Conservation (phyloP, 1,284 basidiomycete species). For the Ceratobasidium theobromae region DNA sequence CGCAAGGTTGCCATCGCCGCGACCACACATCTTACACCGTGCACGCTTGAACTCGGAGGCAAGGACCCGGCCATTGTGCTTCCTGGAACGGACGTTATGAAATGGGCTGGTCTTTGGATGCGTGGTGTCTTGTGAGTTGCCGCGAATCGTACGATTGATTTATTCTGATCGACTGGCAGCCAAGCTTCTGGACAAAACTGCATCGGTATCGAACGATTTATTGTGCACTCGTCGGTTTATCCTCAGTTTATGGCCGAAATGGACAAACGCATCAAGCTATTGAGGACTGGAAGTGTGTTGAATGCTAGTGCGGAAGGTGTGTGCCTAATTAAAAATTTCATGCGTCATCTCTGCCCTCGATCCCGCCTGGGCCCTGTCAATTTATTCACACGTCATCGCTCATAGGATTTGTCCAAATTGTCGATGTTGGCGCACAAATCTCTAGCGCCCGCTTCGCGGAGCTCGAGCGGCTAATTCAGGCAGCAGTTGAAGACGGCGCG, state of each 20-base stretch:
- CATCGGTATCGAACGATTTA: slow-evolving; percentile 90
- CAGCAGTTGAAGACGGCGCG: slow-evolving; percentile 75
- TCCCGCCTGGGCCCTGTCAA: neutral
- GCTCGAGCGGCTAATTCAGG: slow-evolving; percentile 68
- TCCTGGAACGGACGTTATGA: slow-evolving; percentile 67
- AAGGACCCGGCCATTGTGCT: slow-evolving; percentile 80
- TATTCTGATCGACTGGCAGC: slow-evolving; percentile 47
- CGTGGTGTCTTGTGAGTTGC: slow-evolving; percentile 78
- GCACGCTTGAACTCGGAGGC: slow-evolving; percentile 87
- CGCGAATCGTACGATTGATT: neutral
- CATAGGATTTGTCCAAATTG: slow-evolving; percentile 60
- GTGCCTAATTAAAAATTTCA: neutral
- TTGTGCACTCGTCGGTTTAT: slow-evolving; percentile 78
- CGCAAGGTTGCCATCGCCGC: slow-evolving; percentile 81
- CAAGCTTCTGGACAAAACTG: slow-evolving; percentile 96
- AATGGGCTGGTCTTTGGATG: slow-evolving; percentile 75
- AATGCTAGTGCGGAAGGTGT: slow-evolving; percentile 38
- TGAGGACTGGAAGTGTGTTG: slow-evolving; percentile 58
- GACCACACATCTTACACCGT: slow-evolving; percentile 81
- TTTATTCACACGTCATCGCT: slow-evolving; percentile 10
- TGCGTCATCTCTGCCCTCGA: neutral
- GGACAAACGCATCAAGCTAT: slow-evolving; percentile 59
- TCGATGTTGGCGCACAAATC: slow-evolving; percentile 85
- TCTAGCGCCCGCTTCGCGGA: slow-evolving; percentile 65
- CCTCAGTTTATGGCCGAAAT: slow-evolving; percentile 70